phyloP scores from a whole-genome alignment of 345 rosid genomes.

The Euphorbia lathyris region DNA sequence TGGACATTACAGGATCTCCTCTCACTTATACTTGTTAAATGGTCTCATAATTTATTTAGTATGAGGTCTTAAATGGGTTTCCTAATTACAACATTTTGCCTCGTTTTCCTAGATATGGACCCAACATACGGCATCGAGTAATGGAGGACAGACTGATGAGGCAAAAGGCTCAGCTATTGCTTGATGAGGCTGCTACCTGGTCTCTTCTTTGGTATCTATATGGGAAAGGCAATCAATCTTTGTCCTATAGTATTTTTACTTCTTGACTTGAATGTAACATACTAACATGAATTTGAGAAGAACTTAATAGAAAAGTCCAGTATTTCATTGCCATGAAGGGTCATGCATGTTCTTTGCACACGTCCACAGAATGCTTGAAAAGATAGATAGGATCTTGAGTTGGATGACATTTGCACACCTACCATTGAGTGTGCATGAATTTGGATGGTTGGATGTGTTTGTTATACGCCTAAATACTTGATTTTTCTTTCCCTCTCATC shows the following conservation, averaged over 20 bases:
- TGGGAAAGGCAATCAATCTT: constrained; percentile 79
- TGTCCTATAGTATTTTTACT: constrained; percentile 18
- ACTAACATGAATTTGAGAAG: neutral
- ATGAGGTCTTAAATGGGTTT: constrained; percentile 9
- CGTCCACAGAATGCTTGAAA: neutral
- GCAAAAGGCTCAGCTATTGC: constrained; percentile 89
- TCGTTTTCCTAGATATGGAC: constrained; percentile 56
- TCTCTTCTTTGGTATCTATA: constrained; percentile 92
- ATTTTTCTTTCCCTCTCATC: neutral
- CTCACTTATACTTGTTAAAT: neutral
- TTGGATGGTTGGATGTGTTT: neutral
- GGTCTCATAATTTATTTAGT: neutral
- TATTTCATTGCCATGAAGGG: neutral
- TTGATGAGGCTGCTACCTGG: constrained; percentile 98
- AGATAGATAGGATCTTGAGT: neutral
- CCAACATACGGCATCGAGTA: constrained; percentile 60
- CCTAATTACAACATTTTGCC: constrained; percentile 13
- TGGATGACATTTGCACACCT: neutral
- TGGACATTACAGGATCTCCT: neutral
- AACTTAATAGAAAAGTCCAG: neutral
- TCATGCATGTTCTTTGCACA: neutral
- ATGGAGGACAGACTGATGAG: constrained; percentile 93
- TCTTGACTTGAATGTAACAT: constrained; percentile 16
- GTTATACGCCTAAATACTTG: neutral
- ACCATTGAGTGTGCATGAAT: neutral